Evolutionary conservation across 2,329 filamentous ascomycete genomes (phyloP).

Genomic region (Fusarium miscanthi): DNA sequence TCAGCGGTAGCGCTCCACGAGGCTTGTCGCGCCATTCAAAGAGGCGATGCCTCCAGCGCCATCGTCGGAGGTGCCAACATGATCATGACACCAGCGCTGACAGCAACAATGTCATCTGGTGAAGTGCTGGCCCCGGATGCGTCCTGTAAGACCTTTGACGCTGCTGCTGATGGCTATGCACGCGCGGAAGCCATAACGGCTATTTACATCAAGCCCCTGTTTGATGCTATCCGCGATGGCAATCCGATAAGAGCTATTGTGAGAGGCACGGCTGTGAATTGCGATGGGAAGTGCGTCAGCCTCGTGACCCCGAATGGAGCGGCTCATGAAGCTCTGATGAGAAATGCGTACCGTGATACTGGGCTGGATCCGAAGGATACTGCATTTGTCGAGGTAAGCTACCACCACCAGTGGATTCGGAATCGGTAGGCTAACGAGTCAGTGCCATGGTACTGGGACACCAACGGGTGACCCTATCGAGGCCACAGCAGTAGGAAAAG

Average conservation of each 20-base stretch:
- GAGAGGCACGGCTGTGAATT: not conserved
- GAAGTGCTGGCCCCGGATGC: slow-evolving; percentile 53
- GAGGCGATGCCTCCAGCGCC: not conserved
- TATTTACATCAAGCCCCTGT: slow-evolving; percentile 5
- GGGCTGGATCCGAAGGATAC: slow-evolving; percentile 35
- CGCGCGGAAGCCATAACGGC: slow-evolving; percentile 5
- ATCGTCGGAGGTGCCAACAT: slow-evolving; percentile 2
- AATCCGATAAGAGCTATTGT: slow-evolving; percentile 8
- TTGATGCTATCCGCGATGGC: slow-evolving; percentile 1
- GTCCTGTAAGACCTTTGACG: slow-evolving; percentile 43
- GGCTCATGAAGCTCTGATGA: slow-evolving; percentile 50
- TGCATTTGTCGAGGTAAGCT: slow-evolving; percentile 9
- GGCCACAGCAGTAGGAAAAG: not conserved
- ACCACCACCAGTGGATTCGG: fast-evolving
- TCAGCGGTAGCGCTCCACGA: slow-evolving; percentile 18
- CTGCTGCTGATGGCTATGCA: not conserved
- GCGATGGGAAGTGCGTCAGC: not conserved
- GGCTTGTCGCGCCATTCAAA: slow-evolving; percentile 15
- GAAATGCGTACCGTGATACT: slow-evolving; percentile 43
- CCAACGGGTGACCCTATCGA: slow-evolving; percentile 34
- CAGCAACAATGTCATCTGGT: slow-evolving; percentile 4
- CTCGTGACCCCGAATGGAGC: not conserved
- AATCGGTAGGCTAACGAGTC: not conserved
- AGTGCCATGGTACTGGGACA: slow-evolving; percentile 43
- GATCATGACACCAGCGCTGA: slow-evolving; percentile 1